Base-by-base conservation (phyloP, 441 rosid genomes). In the Lepidium campestre region DNA sequence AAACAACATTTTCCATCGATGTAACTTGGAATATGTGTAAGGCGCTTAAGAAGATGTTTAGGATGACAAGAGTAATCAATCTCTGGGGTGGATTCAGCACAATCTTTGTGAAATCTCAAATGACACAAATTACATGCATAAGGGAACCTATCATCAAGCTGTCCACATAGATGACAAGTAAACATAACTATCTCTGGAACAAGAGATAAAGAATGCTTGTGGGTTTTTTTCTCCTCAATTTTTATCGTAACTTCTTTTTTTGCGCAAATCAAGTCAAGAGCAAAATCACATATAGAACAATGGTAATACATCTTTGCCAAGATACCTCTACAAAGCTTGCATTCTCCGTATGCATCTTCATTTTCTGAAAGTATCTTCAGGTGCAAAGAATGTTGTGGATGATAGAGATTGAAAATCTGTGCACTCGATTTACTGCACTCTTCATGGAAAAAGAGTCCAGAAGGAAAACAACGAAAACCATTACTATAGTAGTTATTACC, bases 41-140 rank as follows among this genome's bases (percentile, higher is more conserved):
- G 35, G 11, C 67, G 39, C 7, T 61, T 70, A 10, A 70, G 56
- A 12, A 45, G 32, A 6, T 62, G 75, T n/a, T 54, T 29, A 36
- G 69, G 69, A n/a, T 71, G 75, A 46, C 42, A 62, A 25, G 57
- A 29, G 2, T 62, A 62, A 10, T 27, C 46, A 14, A 71, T 9
- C 11, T 62, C 69, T 36, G 57, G 41, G 42, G 19, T 22, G 2
- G 57, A 62, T 46, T 62, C 69, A 0, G 44, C 63, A 0, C 75
- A 71, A 27, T 36, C 52, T 55, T 55, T 47, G 27, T 71, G 75
- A 62, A 71, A 62, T 7, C 57, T 62, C 47, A 71, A 27, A 54
- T 29, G 12, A 29, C 75, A 71, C 19, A 44, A n/a, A 0, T 25
- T 27, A 46, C 69, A 71, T 36, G 29, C 41, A 71, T 55, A 71